Percentiles rank a stretch among this genome's conserved stretches.
phyloP scores from a whole-genome alignment of 345 rosid genomes.

The Geranium brycei region DNA sequence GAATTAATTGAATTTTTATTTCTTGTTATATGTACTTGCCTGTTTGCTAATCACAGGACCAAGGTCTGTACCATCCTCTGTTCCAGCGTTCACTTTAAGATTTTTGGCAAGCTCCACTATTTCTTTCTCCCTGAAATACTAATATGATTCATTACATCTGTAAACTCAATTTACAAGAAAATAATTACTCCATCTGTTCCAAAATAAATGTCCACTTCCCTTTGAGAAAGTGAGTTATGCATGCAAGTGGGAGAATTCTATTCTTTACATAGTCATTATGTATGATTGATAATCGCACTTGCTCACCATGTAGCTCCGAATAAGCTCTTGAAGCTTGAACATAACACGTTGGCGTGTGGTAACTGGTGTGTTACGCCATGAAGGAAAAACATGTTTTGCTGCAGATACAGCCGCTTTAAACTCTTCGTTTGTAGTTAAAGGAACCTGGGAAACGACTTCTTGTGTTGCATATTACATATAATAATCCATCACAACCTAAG shows the following conservation, averaged over 20 bases:
- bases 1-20: too few relatives aligned
- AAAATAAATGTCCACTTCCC: too few relatives aligned
- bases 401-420: conserved; percentile 83
- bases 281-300: not conserved
- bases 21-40: conserved; percentile 17
- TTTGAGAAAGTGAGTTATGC: too few relatives aligned
- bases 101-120: conserved; percentile 61
- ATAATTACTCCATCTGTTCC: too few relatives aligned
- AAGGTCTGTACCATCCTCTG: conserved; percentile 74
- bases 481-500: not conserved
- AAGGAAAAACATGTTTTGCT: conserved; percentile 72
- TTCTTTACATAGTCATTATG: not conserved
- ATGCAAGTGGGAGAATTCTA: too few relatives aligned
- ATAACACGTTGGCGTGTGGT: conserved; percentile 80
- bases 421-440: conserved; percentile 84
- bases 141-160: too few relatives aligned
- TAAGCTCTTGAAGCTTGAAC: conserved; percentile 89
- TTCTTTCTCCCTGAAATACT: conserved; percentile 55
- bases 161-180: too few relatives aligned
- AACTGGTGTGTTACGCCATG: conserved; percentile 81
- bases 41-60: conserved; percentile 94
- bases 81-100: conserved; percentile 82
- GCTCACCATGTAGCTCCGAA: conserved; percentile 68
- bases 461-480: conserved; percentile 60
- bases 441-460: conserved; percentile 74